phyloP scores from a whole-genome alignment of 768 basidiomycete genomes.

The Lentinula detonsa region DNA sequence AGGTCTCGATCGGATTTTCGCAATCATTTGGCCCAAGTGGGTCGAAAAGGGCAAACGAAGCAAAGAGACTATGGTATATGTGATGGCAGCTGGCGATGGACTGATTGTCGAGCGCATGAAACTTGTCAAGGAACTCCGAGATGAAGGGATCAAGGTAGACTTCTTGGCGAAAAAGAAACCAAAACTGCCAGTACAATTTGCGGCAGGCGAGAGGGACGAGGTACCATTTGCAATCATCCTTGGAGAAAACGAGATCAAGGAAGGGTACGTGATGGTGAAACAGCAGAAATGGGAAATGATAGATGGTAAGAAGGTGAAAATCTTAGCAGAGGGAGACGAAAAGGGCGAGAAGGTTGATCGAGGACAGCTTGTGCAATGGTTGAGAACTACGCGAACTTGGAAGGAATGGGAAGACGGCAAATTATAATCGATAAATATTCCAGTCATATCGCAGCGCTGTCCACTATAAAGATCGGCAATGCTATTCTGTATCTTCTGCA shows the following conservation, averaged over 20 bases:
- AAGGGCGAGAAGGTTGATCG: slow-evolving; percentile 64
- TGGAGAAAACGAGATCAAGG: slow-evolving; percentile 80
- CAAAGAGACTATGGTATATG: slow-evolving; percentile 92
- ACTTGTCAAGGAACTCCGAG: slow-evolving; percentile 76
- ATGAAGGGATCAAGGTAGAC: slow-evolving; percentile 89
- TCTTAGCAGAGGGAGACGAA: slow-evolving; percentile 51
- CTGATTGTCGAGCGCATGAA: slow-evolving; percentile 78
- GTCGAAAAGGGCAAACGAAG: slow-evolving; percentile 70
- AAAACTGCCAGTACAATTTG: slow-evolving; percentile 82
- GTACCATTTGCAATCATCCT: slow-evolving; percentile 92
- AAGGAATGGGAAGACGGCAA: slow-evolving; percentile 34
- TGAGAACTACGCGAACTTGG: slow-evolving; percentile 45
- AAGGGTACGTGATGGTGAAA: slow-evolving; percentile 85
- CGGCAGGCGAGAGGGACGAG: slow-evolving; percentile 84
- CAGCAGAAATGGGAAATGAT: slow-evolving; percentile 81
- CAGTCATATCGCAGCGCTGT: neutral
- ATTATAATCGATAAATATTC: neutral
- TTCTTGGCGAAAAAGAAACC: slow-evolving; percentile 92
- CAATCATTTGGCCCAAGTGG: slow-evolving; percentile 86
- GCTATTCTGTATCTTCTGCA: neutral
- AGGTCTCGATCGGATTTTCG: slow-evolving; percentile 91
- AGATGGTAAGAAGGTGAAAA: slow-evolving; percentile 68
- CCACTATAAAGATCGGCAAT: no score
- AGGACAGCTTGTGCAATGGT: slow-evolving; percentile 54
- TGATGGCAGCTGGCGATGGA: slow-evolving; percentile 88